phyloP scores from a whole-genome alignment of 805 yeast species.

The Wickerhamiella slavikovae region DNA sequence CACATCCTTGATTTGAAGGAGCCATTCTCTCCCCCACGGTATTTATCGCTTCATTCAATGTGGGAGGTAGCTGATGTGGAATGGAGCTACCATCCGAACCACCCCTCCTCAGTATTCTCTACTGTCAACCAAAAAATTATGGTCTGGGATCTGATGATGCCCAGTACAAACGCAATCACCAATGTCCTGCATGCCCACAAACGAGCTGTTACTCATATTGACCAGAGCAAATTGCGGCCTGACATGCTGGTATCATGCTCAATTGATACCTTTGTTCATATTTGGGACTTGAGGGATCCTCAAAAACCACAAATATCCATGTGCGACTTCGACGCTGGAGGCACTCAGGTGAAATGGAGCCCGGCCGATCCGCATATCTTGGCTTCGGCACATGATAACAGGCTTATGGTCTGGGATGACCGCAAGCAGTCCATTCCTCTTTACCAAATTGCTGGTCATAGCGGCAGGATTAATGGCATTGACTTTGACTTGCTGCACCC shows the following conservation, averaged over 20 bases:
- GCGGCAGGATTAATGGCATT: slow-evolving; percentile 73
- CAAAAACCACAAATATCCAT: slow-evolving; percentile 45
- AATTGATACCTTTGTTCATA: slow-evolving; percentile 66
- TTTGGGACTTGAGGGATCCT: slow-evolving; percentile 84
- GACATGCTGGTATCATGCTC: slow-evolving; percentile 83
- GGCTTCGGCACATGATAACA: slow-evolving; percentile 73
- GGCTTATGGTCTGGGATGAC: slow-evolving; percentile 71
- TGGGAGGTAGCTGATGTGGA: slow-evolving; percentile 99
- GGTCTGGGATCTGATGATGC: slow-evolving; percentile 72
- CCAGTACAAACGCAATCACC: slow-evolving; percentile 56
- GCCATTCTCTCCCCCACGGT: slow-evolving; percentile 86
- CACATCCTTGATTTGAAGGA: slow-evolving; percentile 85
- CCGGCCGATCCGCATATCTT: slow-evolving; percentile 49
- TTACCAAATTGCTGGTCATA: slow-evolving; percentile 48
- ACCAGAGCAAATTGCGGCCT: slow-evolving; percentile 74
- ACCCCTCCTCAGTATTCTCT: slow-evolving; percentile 80
- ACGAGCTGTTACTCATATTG: slow-evolving; percentile 88
- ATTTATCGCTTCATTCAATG: slow-evolving; percentile 77
- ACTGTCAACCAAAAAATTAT: slow-evolving; percentile 91
- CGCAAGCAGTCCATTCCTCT: slow-evolving; percentile 67
- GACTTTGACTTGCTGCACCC: slow-evolving; percentile 51
- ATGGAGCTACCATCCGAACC: slow-evolving; percentile 82
- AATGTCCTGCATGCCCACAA: slow-evolving; percentile 77
- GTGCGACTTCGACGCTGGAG: slow-evolving; percentile 92
- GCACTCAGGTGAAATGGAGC: slow-evolving; percentile 91